Evolutionary conservation across 768 basidiomycete species (phyloP), one percentile per base, ranked within the genome.

Genomic region (Fistulinella prunicolor): DNA sequence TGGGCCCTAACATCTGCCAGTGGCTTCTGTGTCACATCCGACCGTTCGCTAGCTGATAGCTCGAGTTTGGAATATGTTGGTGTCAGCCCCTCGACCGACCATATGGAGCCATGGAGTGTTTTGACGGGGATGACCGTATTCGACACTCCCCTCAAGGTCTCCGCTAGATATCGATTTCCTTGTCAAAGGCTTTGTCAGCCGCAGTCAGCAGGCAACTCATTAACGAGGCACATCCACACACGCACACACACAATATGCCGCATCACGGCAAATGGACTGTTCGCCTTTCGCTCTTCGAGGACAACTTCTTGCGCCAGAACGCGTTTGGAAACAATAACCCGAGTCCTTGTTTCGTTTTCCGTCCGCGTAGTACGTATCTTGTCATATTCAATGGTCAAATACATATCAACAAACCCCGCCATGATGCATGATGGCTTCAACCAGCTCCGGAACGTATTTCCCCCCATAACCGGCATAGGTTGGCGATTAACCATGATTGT

Each of bases 301-400:
- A 36, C 35, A 19, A 4, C 17, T 19, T 36, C 17, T 19, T 36
- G 35, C 59, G 53, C 59, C 61, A 26, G 28, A 5, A 20, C 39
- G 4, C 1, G 44, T 61, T 35, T 58, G 56, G 60, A 37, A 63
- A 13, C 43, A 44, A 3, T 1, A 5, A 14, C 51, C 60, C 61
- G 17, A 35, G 6, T 6, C n/a, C 16, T 12, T 9, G 39, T 39
- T n/a, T 44, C 46, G 7, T 4, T 32, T 32, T 32, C 13, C 13
- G 4, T 32, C 30, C 26, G 26, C 26, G 10, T 28, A 6, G 26
- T 28, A 28, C 26, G 26, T 28, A 28, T 28, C 26, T 3, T 14
- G 13, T 14, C n/a, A n/a, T n/a, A n/a, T n/a, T n/a, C n/a, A n/a
- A n/a, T n/a, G n/a, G n/a, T n/a, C 30, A 8, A 32, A 14, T 14